Conservation (phyloP, 2,329 filamentous ascomycete genomes). For the Podosphaera fusca region DNA sequence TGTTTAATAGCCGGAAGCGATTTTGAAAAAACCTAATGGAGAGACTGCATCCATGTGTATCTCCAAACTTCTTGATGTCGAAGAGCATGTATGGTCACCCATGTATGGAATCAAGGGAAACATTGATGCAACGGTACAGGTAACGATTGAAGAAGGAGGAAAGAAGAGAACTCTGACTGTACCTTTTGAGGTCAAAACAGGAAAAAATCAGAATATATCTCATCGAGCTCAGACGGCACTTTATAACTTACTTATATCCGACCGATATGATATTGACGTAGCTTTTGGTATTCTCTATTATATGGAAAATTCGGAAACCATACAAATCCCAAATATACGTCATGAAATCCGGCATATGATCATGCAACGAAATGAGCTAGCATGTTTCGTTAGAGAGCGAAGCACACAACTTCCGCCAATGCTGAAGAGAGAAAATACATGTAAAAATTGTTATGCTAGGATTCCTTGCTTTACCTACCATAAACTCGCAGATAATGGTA, state of each 20-base stretch:
- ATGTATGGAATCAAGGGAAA: conserved; percentile 96
- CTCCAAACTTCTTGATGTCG: conserved; percentile 83
- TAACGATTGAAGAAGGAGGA: conserved; percentile 51
- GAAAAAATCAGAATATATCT: conserved; percentile 55
- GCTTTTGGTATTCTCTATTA: conserved; percentile 86
- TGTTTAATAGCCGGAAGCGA: conserved; percentile 32
- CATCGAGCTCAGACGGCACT: conserved; percentile 87
- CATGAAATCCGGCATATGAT: conserved; percentile 91
- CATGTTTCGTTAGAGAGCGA: conserved; percentile 62
- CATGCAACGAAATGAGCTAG: conserved; percentile 78
- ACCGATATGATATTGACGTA: conserved; percentile 85
- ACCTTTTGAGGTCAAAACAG: conserved; percentile 89
- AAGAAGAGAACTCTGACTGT: conserved; percentile 51
- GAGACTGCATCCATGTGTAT: conserved; percentile 61
- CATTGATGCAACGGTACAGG: conserved; percentile 88
- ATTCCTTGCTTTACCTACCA: conserved; percentile 84
- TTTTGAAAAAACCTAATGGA: conserved; percentile 59
- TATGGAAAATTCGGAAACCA: conserved; percentile 69
- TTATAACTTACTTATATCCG: conserved; percentile 78
- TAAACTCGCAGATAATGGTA: conserved; percentile 65
- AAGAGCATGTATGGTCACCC: conserved; percentile 95
- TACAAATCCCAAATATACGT: conserved; percentile 63
- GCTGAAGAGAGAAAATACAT: conserved; percentile 60
- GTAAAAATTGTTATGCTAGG: conserved; percentile 75
- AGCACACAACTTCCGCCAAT: conserved; percentile 63